A percentile compares a stretch with the other conserved stretches of the same genome.
Conservation (phyloP, 208 protist genomes). For the Kentomonas sorsogonicus region DNA sequence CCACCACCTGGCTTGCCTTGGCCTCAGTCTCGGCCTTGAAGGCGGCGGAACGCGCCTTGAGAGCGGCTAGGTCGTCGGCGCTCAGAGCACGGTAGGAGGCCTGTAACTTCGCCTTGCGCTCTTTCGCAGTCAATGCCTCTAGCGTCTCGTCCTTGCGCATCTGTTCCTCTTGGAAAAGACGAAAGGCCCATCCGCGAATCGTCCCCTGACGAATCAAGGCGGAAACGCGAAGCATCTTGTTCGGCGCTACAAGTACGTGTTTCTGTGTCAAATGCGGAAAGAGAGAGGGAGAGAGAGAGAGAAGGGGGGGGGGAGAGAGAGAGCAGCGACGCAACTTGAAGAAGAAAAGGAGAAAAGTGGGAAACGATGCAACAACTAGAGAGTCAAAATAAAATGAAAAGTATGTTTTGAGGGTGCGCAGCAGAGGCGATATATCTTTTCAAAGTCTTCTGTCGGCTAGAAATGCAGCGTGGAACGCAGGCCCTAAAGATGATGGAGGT, state of each 20-base stretch:
- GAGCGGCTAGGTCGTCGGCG: constrained; percentile 16
- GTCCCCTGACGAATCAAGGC: too few relatives aligned
- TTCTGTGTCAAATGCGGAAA: not conserved
- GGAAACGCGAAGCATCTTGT: constrained; percentile 24
- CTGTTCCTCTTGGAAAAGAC: constrained; percentile 55
- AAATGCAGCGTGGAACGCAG: too few relatives aligned
- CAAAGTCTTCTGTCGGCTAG: not conserved
- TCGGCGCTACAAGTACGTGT: not conserved
- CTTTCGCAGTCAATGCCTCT: constrained; percentile 25
- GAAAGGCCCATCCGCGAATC: constrained; percentile 36
- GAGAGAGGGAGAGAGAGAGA: not conserved
- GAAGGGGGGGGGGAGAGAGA: not conserved
- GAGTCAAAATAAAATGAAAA: not conserved
- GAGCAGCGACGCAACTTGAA: not conserved
- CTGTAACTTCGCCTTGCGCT: too few relatives aligned
- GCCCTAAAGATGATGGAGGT: too few relatives aligned
- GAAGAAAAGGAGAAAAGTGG: constrained; percentile 12
- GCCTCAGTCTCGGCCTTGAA: constrained; percentile 17
- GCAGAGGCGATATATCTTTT: not conserved
- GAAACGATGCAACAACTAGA: not conserved
- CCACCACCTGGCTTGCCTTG: not conserved
- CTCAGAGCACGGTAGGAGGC: too few relatives aligned
- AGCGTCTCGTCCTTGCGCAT: constrained; percentile 31
- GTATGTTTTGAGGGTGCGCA: too few relatives aligned
- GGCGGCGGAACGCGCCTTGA: constrained; percentile 27